A percentile compares a stretch with the other conserved stretches of the same genome.
These are phyloP conservation scores for Abelmoschus esculentus DNA, from an alignment of 345 rosid genomes.

Conservation along the genomic window DNA sequence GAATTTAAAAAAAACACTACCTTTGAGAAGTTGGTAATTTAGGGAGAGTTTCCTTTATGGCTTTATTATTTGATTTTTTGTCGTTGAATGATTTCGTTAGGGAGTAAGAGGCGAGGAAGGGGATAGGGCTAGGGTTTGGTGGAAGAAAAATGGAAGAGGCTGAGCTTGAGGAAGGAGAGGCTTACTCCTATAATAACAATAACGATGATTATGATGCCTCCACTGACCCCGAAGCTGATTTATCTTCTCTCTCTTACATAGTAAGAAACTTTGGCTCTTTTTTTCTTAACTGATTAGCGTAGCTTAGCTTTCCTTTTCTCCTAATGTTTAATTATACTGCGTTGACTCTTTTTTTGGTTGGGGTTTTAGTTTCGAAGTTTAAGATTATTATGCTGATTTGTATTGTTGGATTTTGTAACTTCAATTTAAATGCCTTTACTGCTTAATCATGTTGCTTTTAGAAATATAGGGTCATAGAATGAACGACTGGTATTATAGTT, in stretches of 20 bases:
- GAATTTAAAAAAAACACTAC: conserved; percentile 13
- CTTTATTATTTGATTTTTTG: not conserved
- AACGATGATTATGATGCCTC: conserved; percentile 38
- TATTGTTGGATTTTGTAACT: conserved; percentile 14
- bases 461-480: not conserved
- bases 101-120: conserved; percentile 41
- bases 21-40: conserved; percentile 18
- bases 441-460: conserved; percentile 6
- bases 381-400: conserved; percentile 14
- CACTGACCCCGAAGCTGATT: conserved; percentile 66
- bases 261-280: conserved; percentile 28
- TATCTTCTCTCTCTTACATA: conserved; percentile 76
- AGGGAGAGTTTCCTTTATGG: conserved; percentile 12
- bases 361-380: conserved; percentile 20
- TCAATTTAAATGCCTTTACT: not conserved
- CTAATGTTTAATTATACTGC: not conserved
- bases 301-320: not conserved
- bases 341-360: not conserved
- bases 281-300: not conserved
- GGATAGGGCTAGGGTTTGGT: conserved; percentile 40
- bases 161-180: conserved; percentile 76
- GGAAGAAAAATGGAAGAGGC: conserved; percentile 43
- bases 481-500: not conserved
- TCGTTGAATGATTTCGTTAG: conserved; percentile 38
- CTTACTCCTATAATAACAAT: conserved; percentile 47